These are phyloP conservation scores for Irpex sp. DNA, from an alignment of 1,284 basidiomycete genomes.

Conservation along the genomic window DNA sequence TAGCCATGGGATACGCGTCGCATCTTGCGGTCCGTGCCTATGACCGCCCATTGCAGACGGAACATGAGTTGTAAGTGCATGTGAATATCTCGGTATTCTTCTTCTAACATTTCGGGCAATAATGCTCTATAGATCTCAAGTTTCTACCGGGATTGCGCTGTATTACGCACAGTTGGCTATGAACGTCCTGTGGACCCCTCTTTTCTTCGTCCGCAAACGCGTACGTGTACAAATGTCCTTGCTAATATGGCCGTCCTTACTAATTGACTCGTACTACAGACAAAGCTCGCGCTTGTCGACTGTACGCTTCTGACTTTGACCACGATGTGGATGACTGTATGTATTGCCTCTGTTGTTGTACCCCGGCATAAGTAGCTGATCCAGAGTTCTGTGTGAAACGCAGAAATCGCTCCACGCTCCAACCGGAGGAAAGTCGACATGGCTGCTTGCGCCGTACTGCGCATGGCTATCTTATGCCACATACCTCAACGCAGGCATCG, in stretches of 20 bases:
- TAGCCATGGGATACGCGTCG: slow-evolving; percentile 73
- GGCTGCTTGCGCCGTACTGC: slow-evolving; percentile 61
- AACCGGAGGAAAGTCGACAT: slow-evolving; percentile 49
- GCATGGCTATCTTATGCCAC: slow-evolving; percentile 63
- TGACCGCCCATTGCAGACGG: slow-evolving; percentile 30
- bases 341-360: slow-evolving; percentile 16
- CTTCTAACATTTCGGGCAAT: background rate
- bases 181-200: slow-evolving; percentile 69
- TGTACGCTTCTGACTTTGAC: slow-evolving; percentile 57
- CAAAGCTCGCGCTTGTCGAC: slow-evolving; percentile 58
- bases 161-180: slow-evolving; percentile 73
- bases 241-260: background rate
- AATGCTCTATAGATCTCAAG: slow-evolving; percentile 18
- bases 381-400: slow-evolving; percentile 9
- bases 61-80: slow-evolving; percentile 3
- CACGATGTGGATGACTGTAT: slow-evolving; percentile 61
- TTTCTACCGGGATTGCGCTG: slow-evolving; percentile 51
- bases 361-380: background rate
- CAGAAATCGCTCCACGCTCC: slow-evolving; percentile 51
- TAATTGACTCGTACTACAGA: slow-evolving; percentile 27
- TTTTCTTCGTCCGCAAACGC: slow-evolving; percentile 64
- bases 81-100: no score
- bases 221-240: slow-evolving; percentile 25
- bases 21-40: slow-evolving; percentile 60
- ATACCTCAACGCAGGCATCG: slow-evolving; percentile 67